Evolutionary conservation across 768 basidiomycete genomes (phyloP), one percentile per base, ranked within the genome.

Genomic region (Chalciporus pseudorubinellus): DNA sequence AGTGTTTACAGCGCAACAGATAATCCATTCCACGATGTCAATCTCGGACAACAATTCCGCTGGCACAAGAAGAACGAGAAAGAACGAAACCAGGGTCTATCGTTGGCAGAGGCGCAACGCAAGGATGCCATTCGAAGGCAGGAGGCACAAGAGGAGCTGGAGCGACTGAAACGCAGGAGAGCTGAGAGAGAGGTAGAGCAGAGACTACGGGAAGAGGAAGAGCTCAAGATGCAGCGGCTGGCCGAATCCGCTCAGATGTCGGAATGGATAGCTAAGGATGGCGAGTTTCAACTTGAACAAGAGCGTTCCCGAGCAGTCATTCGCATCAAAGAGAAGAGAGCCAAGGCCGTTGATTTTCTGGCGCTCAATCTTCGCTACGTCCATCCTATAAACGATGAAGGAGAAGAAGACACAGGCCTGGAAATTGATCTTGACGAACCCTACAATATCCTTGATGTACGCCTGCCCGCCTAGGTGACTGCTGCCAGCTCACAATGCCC

Each of bases 1-100:
- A 95, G 93, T 58, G 88, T 97, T 58, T 98, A 98, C 75, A 94
- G 92, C 59, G 91, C 94, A 42, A 85, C 86, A 12, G 95, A 98
- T 77, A 99, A 98, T 64, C 97, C 97, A 0, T 99, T 98, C 76
- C 92, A 97, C 71, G 97, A 98, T 61, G 86, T 92, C 55, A 98
- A 98, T 69, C 85, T 98, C 28, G 88, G 86, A 19, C 92, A 98
- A 65, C 92, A 95, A 67, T 99, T 99, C 70, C 85, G 89, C 51
- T 99, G 97, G 97, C 91, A 94, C 73, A 99, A 99, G 78, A 99
- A 99, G 75, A 82, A 84, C 22, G 97, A 99, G 69, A 92, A 93
- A 74, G 97, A 99, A 68, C 81, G 83, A 62, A 98, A 95, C 72
- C 73, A 83, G 53, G 97, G 97, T 2, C 63, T 98, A 44, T 81